Percentiles rank a stretch among this genome's conserved stretches.
phyloP scores from a whole-genome alignment of 2,329 filamentous ascomycete species.

The Malbranchea cinnamomea region DNA sequence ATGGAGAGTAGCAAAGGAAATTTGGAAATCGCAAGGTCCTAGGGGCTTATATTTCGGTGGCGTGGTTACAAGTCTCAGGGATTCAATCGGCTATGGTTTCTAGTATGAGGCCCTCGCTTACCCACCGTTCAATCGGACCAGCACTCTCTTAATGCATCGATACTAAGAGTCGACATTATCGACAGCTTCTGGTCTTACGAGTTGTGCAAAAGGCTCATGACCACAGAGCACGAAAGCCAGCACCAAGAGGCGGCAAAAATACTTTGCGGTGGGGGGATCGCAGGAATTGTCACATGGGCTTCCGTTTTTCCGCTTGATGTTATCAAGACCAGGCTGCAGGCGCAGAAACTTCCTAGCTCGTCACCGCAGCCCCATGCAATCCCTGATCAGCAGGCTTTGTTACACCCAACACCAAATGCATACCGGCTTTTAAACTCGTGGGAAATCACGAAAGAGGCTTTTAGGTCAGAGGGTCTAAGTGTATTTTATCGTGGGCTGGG shows the following conservation, averaged over 20 bases:
- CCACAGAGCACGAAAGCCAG: conserved; percentile 30
- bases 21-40: conserved; percentile 44
- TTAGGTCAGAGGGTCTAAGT: conserved; percentile 44
- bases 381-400: too few relatives aligned
- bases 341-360: conserved; percentile 35
- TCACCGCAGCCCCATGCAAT: too few relatives aligned
- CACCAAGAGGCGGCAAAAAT: conserved; percentile 44
- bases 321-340: conserved; percentile 83
- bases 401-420: not conserved
- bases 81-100: conserved; percentile 89
- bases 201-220: conserved; percentile 48
- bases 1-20: conserved; percentile 47
- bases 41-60: conserved; percentile 71
- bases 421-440: conserved; percentile 36
- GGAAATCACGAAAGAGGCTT: conserved; percentile 50
- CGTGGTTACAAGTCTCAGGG: conserved; percentile 62
- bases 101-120: conserved; percentile 41
- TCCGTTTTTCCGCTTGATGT: conserved; percentile 86
- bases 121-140: conserved; percentile 1
- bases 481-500: conserved; percentile 62
- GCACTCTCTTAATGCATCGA: not conserved
- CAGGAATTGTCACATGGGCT: conserved; percentile 76
- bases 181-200: conserved; percentile 77
- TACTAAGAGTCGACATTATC: conserved; percentile 1
- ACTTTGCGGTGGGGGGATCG: conserved; percentile 71